A percentile compares a stretch with the other conserved stretches of the same genome.
These are phyloP conservation scores for Melastoma candidum DNA, from an alignment of 441 rosid species.

Conservation along the genomic window DNA sequence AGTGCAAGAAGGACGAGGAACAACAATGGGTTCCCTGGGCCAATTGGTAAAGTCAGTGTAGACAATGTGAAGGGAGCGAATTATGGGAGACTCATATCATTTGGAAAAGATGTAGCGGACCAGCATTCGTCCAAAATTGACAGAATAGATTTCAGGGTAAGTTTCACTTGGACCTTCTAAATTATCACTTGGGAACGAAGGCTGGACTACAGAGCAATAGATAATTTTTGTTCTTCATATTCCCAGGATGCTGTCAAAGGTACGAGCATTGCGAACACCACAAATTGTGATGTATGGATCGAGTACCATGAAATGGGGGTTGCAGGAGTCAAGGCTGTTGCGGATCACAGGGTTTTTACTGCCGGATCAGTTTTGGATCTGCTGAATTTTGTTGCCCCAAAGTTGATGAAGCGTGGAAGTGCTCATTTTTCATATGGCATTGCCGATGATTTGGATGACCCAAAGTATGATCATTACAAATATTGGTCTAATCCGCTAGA, in stretches of 20 bases:
- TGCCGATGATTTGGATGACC: slow-evolving; percentile 90
- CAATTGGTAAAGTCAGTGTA: slow-evolving; percentile 23
- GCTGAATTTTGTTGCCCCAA: slow-evolving; percentile 82
- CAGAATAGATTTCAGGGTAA: slow-evolving; percentile 81
- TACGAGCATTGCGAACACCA: slow-evolving; percentile 48
- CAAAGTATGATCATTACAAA: slow-evolving; percentile 65
- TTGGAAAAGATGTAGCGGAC: slow-evolving; percentile 74
- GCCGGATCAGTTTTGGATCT: slow-evolving; percentile 55
- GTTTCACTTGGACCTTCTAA: neutral
- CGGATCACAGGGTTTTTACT: slow-evolving; percentile 70
- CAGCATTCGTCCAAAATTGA: slow-evolving; percentile 53
- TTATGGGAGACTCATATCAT: slow-evolving; percentile 86
- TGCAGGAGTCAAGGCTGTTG: slow-evolving; percentile 76
- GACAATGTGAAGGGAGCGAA: slow-evolving; percentile 32
- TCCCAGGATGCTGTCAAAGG: slow-evolving; percentile 87
- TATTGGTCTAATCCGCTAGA: slow-evolving; percentile 97
- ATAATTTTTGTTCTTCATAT: no score
- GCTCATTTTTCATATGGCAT: slow-evolving; percentile 90
- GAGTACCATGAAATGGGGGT: slow-evolving; percentile 95
- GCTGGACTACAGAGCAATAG: no score
- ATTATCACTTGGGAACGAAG: no score
- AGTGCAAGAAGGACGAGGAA: slow-evolving; percentile 26
- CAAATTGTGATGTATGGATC: slow-evolving; percentile 82
- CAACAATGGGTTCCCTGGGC: slow-evolving; percentile 22
- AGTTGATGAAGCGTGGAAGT: slow-evolving; percentile 86